Base-by-base conservation (phyloP, 2,329 filamentous ascomycete genomes). In the Geoglossum cookeanum region DNA sequence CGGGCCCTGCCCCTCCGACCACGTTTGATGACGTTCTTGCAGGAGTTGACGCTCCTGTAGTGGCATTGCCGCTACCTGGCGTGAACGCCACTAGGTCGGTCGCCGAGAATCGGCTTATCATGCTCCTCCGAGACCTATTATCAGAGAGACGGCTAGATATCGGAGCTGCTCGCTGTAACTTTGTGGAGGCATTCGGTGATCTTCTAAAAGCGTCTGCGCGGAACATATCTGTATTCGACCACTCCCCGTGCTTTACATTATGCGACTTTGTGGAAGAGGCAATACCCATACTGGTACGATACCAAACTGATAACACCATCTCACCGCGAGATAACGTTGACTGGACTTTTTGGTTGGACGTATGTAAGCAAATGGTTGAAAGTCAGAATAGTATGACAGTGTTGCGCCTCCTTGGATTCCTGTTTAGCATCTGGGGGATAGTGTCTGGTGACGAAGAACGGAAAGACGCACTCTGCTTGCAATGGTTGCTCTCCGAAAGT, bases 311-410 rank as follows among this genome's bases (percentile, higher is more conserved):
- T 71, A 68, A 74, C 66, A 65, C 70, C 65, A 63, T 70, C 64
- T 62, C 66, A 58, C 55, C 67, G 65, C 57, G 67, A 61, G 63
- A 76, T 27, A 76, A 83, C 55, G 69, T 90, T 45, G 81, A 91
- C 67, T 94, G 87, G 84, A 68, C 76, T 0, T 95, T 96, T 67
- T 95, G 89, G 90, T 74, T 92, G 45, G 78, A 83, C 0, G 87
- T 91, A 4, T 90, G 81, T 69, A 81, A 79, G 68, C 79, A 80
- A 66, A 90, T 95, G 74, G 76, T 90, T 64, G 76, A 82, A 59
- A 92, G 87, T 58, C 81, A 91, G 63, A 94, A 94, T 68, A 90
- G 86, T 44, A 86, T 94, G 74, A 92, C 88, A 0, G 89, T 95
- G 68, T 85, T 95, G 60, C 81, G 89, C 55, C 75, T 94, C 17